These are phyloP conservation scores for Ganoderma boninense DNA, from an alignment of 1,284 basidiomycete genomes.

Conservation along the genomic window DNA sequence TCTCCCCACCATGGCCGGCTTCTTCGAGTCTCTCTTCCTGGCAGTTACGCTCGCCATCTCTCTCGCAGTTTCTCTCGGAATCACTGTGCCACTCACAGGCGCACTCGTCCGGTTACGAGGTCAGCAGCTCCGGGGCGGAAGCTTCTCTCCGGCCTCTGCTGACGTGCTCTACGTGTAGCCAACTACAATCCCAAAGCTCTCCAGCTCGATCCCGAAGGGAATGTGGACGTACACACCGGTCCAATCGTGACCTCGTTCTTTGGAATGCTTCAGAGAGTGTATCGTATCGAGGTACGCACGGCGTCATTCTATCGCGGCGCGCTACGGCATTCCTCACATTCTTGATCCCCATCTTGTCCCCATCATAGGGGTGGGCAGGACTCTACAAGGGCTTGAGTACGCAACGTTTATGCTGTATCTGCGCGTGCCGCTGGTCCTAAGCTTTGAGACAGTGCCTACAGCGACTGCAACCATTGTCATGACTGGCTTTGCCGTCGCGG, in stretches of 20 bases:
- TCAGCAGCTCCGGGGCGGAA: slow-evolving; percentile 5
- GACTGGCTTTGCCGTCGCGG: slow-evolving; percentile 62
- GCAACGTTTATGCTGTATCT: slow-evolving; percentile 39
- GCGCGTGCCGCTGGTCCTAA: not conserved
- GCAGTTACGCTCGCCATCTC: slow-evolving; percentile 56
- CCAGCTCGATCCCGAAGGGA: slow-evolving; percentile 82
- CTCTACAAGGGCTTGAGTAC: slow-evolving; percentile 87
- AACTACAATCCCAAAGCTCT: slow-evolving; percentile 87
- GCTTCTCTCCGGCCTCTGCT: not conserved
- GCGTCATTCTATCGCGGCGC: not conserved
- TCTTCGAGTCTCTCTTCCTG: slow-evolving; percentile 38
- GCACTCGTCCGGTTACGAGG: slow-evolving; percentile 73
- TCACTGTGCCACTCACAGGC: slow-evolving; percentile 69
- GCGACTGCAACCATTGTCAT: slow-evolving; percentile 68
- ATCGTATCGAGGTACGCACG: slow-evolving; percentile 72
- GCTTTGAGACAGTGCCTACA: slow-evolving; percentile 67
- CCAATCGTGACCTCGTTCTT: slow-evolving; percentile 70
- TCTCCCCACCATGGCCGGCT: slow-evolving; percentile 40
- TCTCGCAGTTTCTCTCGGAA: slow-evolving; percentile 53
- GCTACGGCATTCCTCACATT: not conserved
- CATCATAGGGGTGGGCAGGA: slow-evolving; percentile 72
- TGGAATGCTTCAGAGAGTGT: slow-evolving; percentile 78
- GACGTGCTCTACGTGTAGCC: slow-evolving; percentile 44
- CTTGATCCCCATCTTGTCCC: slow-evolving; percentile 17
- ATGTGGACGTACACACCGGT: slow-evolving; percentile 78